phyloP scores from a whole-genome alignment of 305 asterid species.

The Ilex paraguariensis region DNA sequence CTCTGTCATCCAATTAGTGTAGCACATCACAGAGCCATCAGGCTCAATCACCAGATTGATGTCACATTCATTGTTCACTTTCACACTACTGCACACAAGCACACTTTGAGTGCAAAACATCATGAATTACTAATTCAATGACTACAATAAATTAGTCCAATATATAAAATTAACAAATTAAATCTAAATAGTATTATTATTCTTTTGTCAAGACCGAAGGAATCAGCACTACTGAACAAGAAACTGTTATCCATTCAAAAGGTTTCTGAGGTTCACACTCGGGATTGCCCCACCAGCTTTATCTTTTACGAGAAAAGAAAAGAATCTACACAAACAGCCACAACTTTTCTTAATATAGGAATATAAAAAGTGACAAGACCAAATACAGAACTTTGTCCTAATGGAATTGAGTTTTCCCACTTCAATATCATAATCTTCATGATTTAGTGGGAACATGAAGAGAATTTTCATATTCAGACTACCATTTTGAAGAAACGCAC shows the following conservation, averaged over 20 bases:
- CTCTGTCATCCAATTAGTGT: too few relatives aligned
- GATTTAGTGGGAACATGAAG: not conserved
- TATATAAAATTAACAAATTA: too few relatives aligned
- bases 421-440: slow-evolving; percentile 13
- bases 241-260: not conserved
- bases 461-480: slow-evolving; percentile 22
- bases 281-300: slow-evolving; percentile 9
- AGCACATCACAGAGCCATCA: too few relatives aligned
- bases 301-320: not conserved
- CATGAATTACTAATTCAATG: too few relatives aligned
- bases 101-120: too few relatives aligned
- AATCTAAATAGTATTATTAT: too few relatives aligned
- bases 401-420: slow-evolving; percentile 24
- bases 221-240: too few relatives aligned
- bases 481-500: not conserved
- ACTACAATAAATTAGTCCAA: too few relatives aligned
- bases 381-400: slow-evolving; percentile 10
- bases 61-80: too few relatives aligned
- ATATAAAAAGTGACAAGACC: slow-evolving; percentile 1
- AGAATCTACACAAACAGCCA: not conserved
- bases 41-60: too few relatives aligned
- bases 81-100: too few relatives aligned
- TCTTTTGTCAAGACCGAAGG: too few relatives aligned
- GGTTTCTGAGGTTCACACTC: not conserved
- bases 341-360: not conserved